phyloP scores from a whole-genome alignment of 2,329 filamentous ascomycete species.

The Fusarium sp. region DNA sequence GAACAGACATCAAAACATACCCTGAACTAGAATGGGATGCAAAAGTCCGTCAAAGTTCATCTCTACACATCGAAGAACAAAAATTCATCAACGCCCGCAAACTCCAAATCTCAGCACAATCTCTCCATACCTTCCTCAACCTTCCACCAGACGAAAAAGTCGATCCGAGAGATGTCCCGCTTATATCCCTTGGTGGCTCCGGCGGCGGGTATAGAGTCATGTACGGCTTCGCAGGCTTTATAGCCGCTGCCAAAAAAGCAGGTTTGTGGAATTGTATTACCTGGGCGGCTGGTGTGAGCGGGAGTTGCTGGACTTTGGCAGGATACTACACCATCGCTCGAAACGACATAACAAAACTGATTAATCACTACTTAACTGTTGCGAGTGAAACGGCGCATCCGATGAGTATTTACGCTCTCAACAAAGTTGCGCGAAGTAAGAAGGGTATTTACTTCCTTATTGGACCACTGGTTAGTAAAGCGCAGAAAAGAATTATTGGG shows the following conservation, averaged over 20 bases:
- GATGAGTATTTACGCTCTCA: conserved; percentile 33
- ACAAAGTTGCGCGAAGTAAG: conserved; percentile 31
- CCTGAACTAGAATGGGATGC: conserved; percentile 41
- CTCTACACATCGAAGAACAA: conserved; percentile 22
- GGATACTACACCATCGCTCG: conserved; percentile 43
- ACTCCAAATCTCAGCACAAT: conserved; percentile 21
- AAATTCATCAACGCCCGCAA: conserved; percentile 31
- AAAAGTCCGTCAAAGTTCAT: conserved; percentile 22
- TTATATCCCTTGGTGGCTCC: conserved; percentile 39
- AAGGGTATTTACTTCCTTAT: conserved; percentile 40
- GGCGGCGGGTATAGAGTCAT: conserved; percentile 43
- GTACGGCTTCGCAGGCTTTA: conserved; percentile 43
- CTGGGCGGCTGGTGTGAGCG: conserved; percentile 42
- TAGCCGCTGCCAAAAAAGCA: conserved; percentile 25
- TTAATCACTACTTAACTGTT: conserved; percentile 34
- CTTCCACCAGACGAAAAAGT: conserved; percentile 20
- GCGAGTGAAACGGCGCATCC: conserved; percentile 39
- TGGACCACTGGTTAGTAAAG: conserved; percentile 37
- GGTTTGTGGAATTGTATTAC: conserved; percentile 39
- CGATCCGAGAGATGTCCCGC: conserved; percentile 35
- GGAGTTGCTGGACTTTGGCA: conserved; percentile 43
- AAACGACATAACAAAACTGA: conserved; percentile 23
- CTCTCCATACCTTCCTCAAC: conserved; percentile 24
- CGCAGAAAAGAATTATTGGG: conserved; percentile 41
- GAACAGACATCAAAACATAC: conserved; percentile 25